phyloP scores from a whole-genome alignment of 495 filamentous ascomycete genomes.

The Penicillium silybi region DNA sequence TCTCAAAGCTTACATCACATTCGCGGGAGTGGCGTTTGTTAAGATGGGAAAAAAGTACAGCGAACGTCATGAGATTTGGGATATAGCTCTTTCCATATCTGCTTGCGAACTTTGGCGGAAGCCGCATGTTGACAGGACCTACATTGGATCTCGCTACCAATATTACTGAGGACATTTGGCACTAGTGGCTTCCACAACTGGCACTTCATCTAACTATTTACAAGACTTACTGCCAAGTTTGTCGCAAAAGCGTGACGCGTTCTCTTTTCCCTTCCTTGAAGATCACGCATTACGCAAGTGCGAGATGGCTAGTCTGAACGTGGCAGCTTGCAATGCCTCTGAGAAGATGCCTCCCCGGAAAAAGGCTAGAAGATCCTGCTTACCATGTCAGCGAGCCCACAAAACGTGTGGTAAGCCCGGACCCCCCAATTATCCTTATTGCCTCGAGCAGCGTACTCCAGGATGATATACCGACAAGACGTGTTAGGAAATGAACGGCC shows the following conservation, averaged over 20 bases:
- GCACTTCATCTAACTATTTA: neutral
- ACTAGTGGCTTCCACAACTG: too few species aligned
- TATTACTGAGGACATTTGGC: too few species aligned
- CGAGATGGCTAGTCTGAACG: neutral
- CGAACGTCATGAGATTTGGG: neutral
- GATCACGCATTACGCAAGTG: too few species aligned
- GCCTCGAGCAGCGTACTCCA: neutral
- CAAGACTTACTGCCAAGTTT: neutral
- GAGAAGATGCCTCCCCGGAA: neutral
- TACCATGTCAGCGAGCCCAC: conserved; percentile 5
- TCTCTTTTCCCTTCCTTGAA: too few species aligned
- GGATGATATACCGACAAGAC: neutral
- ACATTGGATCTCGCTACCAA: too few species aligned
- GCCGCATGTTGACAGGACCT: too few species aligned
- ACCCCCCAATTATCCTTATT: neutral
- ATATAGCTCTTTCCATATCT: neutral
- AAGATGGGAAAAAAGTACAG: too few species aligned
- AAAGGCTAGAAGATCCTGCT: conserved; percentile 9
- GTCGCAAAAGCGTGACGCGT: too few species aligned
- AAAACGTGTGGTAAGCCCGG: conserved; percentile 8
- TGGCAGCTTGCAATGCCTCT: neutral
- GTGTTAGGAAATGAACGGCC: conserved; percentile 11
- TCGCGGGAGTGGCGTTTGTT: too few species aligned
- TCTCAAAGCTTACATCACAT: too few species aligned
- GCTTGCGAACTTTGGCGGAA: neutral